Conservation (phyloP, 371 early-diverging fungal genomes). For the Syncephalastrum contaminatum region DNA sequence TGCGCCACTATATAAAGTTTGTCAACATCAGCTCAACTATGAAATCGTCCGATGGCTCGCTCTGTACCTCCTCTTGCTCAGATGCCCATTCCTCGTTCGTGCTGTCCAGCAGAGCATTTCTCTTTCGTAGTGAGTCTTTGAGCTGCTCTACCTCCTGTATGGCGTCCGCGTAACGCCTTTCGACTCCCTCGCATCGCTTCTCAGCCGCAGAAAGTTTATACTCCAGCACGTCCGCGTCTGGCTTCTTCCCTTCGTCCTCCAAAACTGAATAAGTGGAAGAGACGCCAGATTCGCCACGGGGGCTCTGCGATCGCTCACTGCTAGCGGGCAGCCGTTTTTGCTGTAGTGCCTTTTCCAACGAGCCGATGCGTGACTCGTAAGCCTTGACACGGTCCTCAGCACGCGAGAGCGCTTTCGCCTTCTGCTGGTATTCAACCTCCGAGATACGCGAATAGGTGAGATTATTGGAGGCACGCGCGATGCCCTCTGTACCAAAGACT, state of each 20-base stretch:
- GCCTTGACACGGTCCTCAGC: conserved; percentile 36
- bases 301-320: not conserved
- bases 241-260: conserved; percentile 11
- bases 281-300: no score
- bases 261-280: conserved; percentile 25
- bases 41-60: no score
- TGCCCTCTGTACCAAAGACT: not conserved
- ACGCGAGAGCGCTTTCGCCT: conserved; percentile 33
- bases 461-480: not conserved
- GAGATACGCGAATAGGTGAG: conserved; percentile 15
- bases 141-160: conserved; percentile 11
- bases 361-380: conserved; percentile 47
- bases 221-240: conserved; percentile 2
- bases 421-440: conserved; percentile 32
- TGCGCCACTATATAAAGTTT: no score
- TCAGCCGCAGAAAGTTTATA: no score
- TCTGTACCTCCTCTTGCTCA: conserved; percentile 20
- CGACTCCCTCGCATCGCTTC: no score
- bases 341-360: conserved; percentile 44
- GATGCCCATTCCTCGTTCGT: conserved; percentile 13
- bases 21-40: no score
- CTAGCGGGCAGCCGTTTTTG: conserved; percentile 10
- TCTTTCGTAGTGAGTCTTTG: conserved; percentile 12
- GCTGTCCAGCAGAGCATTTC: conserved; percentile 2
- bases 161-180: no score